These are phyloP conservation scores for Tolypocladium cylindrosporum DNA, from an alignment of 2,329 filamentous ascomycete genomes.

Conservation along the genomic window DNA sequence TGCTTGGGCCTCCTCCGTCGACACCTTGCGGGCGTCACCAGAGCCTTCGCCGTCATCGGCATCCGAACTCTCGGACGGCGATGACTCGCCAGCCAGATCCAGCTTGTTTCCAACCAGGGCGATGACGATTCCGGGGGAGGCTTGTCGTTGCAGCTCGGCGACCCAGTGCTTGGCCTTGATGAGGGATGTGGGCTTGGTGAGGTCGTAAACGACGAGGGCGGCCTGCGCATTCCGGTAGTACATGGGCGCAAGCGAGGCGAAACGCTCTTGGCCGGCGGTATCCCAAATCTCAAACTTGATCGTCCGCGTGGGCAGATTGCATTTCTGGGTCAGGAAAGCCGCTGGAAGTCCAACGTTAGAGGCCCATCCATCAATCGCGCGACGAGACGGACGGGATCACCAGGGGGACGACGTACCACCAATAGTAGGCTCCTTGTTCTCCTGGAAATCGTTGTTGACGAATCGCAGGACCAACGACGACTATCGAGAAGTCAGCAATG, in stretches of 20 bases:
- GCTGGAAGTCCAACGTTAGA: constrained; percentile 39
- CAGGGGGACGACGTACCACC: constrained; percentile 57
- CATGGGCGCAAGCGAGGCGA: constrained; percentile 94
- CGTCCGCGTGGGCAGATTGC: constrained; percentile 83
- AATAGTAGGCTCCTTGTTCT: constrained; percentile 99
- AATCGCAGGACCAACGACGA: constrained; percentile 96
- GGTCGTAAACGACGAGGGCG: constrained; percentile 94
- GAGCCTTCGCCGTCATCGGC: constrained; percentile 50
- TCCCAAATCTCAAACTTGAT: constrained; percentile 98
- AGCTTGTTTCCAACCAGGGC: constrained; percentile 95
- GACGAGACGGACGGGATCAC: constrained; percentile 4
- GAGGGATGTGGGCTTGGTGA: constrained; percentile 91
- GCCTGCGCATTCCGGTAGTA: constrained; percentile 99
- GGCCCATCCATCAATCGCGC: not conserved
- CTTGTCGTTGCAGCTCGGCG: constrained; percentile 91
- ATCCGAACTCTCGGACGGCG: constrained; percentile 35
- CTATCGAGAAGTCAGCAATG: constrained; percentile 34
- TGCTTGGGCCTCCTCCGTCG: constrained; percentile 79
- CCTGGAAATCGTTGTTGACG: constrained; percentile 99
- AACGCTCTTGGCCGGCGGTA: constrained; percentile 94
- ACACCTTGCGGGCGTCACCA: constrained; percentile 75
- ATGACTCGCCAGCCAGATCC: constrained; percentile 64
- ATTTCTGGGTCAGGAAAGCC: constrained; percentile 97
- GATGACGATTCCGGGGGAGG: constrained; percentile 92
- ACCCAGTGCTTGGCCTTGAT: constrained; percentile 99